These are phyloP conservation scores for Lentinula novae-zelandiae DNA, from an alignment of 1,284 basidiomycete species.

Conservation along the genomic window DNA sequence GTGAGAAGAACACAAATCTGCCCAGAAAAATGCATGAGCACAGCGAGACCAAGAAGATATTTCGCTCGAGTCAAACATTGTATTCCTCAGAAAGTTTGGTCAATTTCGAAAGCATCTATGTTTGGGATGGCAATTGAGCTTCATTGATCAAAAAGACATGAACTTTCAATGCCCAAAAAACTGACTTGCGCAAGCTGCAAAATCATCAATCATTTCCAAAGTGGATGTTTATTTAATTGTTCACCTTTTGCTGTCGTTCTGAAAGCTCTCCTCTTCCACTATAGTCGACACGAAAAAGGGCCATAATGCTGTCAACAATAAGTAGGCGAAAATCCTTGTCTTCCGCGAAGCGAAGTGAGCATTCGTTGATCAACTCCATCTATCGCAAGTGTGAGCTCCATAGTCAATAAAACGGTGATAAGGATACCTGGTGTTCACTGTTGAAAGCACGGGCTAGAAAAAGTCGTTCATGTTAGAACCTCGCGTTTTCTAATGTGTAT, in stretches of 20 bases:
- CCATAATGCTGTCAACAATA: conserved; percentile 94
- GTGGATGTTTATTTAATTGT: conserved; percentile 9
- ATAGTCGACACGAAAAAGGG: conserved; percentile 89
- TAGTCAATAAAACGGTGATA: background rate
- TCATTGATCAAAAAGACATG: background rate
- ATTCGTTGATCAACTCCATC: conserved; percentile 87
- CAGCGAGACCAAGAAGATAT: conserved; percentile 2
- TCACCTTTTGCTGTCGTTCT: conserved; percentile 87
- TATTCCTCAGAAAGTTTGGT: conserved; percentile 90
- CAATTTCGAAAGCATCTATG: conserved; percentile 83
- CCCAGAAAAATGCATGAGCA: conserved; percentile 11
- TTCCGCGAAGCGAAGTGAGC: conserved; percentile 78
- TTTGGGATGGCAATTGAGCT: background rate
- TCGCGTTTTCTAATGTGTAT: background rate
- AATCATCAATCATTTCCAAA: background rate
- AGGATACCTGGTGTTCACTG: conserved; percentile 78
- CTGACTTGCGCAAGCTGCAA: conserved; percentile 61
- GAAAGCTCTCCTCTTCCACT: conserved; percentile 90
- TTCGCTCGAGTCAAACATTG: conserved; percentile 46
- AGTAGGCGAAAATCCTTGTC: conserved; percentile 77
- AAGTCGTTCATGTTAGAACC: background rate
- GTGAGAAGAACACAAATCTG: conserved; percentile 86
- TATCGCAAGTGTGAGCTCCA: conserved; percentile 24
- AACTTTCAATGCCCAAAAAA: background rate
- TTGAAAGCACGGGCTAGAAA: conserved; percentile 74